A percentile compares a stretch with the other conserved stretches of the same genome.
phyloP scores from a whole-genome alignment of 2,329 filamentous ascomycete species.

The Calonectria naviculata region DNA sequence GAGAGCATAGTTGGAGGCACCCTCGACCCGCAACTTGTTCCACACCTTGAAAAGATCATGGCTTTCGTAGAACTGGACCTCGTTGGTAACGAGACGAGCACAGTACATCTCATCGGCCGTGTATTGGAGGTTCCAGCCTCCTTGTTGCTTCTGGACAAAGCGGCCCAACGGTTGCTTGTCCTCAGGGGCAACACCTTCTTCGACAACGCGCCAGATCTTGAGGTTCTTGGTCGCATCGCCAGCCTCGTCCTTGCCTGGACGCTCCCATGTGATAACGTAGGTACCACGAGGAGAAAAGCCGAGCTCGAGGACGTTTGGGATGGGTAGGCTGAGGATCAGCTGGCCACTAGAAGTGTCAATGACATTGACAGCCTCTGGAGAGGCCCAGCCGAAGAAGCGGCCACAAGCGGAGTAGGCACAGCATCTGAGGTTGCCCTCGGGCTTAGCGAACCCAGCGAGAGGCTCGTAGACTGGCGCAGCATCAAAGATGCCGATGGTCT shows the following conservation, averaged over 20 bases:
- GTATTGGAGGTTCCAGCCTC: conserved; percentile 97
- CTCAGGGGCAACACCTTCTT: conserved; percentile 70
- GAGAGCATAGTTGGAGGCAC: conserved; percentile 88
- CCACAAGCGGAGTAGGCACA: conserved; percentile 96
- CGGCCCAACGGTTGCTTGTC: conserved; percentile 82
- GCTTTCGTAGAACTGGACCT: conserved; percentile 97
- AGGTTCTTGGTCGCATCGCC: conserved; percentile 96
- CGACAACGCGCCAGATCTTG: conserved; percentile 92
- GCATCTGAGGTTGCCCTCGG: conserved; percentile 94
- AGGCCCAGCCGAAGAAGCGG: conserved; percentile 95
- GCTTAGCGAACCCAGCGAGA: conserved; percentile 85
- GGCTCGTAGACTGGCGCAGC: conserved; percentile 88
- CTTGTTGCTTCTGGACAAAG: conserved; percentile 96
- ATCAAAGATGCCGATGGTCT: conserved; percentile 94
- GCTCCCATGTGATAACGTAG: conserved; percentile 97
- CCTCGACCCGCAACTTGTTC: conserved; percentile 95
- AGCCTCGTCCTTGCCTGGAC: conserved; percentile 89
- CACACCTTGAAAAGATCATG: conserved; percentile 86
- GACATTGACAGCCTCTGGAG: conserved; percentile 86
- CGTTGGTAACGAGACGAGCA: conserved; percentile 93
- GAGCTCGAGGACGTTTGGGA: conserved; percentile 90
- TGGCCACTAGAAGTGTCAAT: conserved; percentile 83
- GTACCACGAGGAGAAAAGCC: conserved; percentile 93
- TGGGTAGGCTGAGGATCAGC: conserved; percentile 78
- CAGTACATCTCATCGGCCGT: conserved; percentile 94